Conservation (phyloP, 495 filamentous ascomycete species). For the Tuber calosporum region DNA sequence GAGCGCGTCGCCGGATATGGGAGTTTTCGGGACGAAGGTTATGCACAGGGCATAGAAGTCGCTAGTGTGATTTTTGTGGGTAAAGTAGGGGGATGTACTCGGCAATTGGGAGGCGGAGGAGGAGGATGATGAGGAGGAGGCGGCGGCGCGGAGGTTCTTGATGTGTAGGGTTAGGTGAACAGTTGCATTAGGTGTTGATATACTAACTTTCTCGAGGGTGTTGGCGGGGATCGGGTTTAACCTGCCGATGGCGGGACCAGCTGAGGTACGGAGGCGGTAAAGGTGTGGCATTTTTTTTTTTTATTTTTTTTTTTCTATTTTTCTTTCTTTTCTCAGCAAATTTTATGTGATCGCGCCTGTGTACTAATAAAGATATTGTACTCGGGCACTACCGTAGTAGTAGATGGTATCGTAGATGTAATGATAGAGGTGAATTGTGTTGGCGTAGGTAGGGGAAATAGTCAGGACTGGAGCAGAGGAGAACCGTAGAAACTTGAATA, state of each 20-base stretch:
- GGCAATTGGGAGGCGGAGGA: slow-evolving; percentile 16
- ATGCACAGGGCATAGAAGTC: slow-evolving; percentile 81
- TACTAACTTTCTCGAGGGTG: slow-evolving; percentile 48
- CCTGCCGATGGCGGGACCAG: slow-evolving; percentile 64
- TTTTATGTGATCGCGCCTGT: too few relatives aligned
- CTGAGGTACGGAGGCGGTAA: slow-evolving; percentile 64
- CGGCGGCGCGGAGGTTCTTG: slow-evolving; percentile 18
- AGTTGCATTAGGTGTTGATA: slow-evolving; percentile 47
- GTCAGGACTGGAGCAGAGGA: too few relatives aligned
- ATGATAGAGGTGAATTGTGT: too few relatives aligned
- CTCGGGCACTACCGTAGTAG: too few relatives aligned
- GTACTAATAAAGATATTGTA: too few relatives aligned
- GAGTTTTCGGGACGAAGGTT: slow-evolving; percentile 55
- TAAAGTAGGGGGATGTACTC: slow-evolving; percentile 58
- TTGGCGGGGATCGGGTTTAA: slow-evolving; percentile 72
- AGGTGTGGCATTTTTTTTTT: background rate
- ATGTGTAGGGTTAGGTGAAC: slow-evolving; percentile 33
- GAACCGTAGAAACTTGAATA: too few relatives aligned
- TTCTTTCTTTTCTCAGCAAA: too few relatives aligned
- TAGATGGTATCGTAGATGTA: too few relatives aligned
- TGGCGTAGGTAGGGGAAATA: too few relatives aligned
- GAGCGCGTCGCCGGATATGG: slow-evolving; percentile 62
- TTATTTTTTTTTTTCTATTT: too few relatives aligned
- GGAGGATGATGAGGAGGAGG: slow-evolving; percentile 7
- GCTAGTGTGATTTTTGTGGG: slow-evolving; percentile 55